Base-by-base conservation (phyloP, 768 basidiomycete species). In the Suillus subaureus region DNA sequence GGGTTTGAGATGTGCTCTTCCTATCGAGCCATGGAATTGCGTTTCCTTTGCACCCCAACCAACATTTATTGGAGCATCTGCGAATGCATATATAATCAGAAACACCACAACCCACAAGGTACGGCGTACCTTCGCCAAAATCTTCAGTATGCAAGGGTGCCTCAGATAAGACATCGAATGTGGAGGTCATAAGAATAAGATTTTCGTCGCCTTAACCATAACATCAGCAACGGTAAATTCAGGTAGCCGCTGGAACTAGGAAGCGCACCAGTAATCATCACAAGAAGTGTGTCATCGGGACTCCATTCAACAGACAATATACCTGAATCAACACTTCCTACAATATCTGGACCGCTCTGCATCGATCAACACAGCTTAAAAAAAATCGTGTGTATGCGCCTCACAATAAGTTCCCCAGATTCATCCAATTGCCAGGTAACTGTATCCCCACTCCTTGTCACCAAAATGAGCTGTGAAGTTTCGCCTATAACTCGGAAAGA, bases 41-140 rank as follows among this genome's bases (percentile, higher is more conserved):
- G 97, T 99, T 74, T 92, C 85, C 73, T 96, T 97, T 2, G 93
- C 92, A 47, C 97, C 97, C 97, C 97, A 99, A 18, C 97, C 97
- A 66, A 98, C 94, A 70, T 96, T 94, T 71, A 98, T 94, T 3
- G 93, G 93, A 31, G 89, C 87, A 74, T 95, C 95, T 94, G 70
- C 6, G 65, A 37, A 55, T 43, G 45, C 55, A 70, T 37, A 66
- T 60, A 54, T 70, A 45, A 75, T 49, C 23, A 58, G 2, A 37
- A 26, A 21, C 23, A 21, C 8, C 6, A 40, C 66, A 55, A 54
- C 33, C 23, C 8, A 43, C 28, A 2, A 55, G 47, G 16, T 18
- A 39, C 54, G 62, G 23, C 55, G 4, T 0, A 56, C 93, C 94
- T 84, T 96, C 90, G 45, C 97, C 97, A 70, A 96, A 96, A 51